A percentile compares a stretch with the other conserved stretches of the same genome.
These are phyloP conservation scores for Kwoniella dendrophila DNA, from an alignment of 768 basidiomycete genomes.

Conservation along the genomic window DNA sequence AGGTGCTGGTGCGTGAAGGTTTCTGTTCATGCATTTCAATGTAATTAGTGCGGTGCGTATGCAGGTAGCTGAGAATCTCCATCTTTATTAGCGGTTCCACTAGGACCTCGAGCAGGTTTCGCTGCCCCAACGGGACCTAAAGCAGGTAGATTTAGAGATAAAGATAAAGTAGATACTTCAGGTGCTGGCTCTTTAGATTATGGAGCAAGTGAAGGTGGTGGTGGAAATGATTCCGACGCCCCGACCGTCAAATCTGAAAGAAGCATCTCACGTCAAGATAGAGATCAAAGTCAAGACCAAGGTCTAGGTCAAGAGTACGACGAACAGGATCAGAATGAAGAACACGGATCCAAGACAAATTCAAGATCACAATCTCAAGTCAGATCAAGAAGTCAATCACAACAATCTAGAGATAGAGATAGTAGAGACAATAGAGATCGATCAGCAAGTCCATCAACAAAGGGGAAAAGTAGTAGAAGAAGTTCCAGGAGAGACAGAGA, in stretches of 20 bases:
- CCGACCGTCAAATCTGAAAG: slow-evolving; percentile 8
- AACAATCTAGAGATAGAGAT: slow-evolving; percentile 3
- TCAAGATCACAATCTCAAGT: slow-evolving; percentile 5
- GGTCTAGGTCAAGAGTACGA: too few species aligned
- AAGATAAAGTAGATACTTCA: slow-evolving; percentile 42
- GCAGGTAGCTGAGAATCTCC: background rate
- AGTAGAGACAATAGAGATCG: background rate
- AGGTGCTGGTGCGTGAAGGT: slow-evolving; percentile 45
- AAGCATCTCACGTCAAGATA: background rate
- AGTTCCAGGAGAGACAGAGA: slow-evolving; percentile 1
- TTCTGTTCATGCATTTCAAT: background rate
- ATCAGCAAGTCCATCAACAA: slow-evolving; percentile 11
- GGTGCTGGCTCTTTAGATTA: slow-evolving; percentile 40
- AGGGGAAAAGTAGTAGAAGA: slow-evolving; percentile 6
- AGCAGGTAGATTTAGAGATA: slow-evolving; percentile 51
- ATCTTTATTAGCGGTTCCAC: slow-evolving; percentile 20
- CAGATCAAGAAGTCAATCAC: background rate
- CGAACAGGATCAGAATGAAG: slow-evolving; percentile 1
- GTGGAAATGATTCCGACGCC: too few species aligned
- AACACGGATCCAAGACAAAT: background rate
- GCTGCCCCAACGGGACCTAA: slow-evolving; percentile 48
- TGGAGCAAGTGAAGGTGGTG: slow-evolving; percentile 26
- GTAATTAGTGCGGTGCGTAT: background rate
- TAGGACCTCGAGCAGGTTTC: slow-evolving; percentile 38
- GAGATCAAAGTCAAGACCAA: too few species aligned